phyloP scores from a whole-genome alignment of 768 basidiomycete species.

The Leucocoprinus leucothites region DNA sequence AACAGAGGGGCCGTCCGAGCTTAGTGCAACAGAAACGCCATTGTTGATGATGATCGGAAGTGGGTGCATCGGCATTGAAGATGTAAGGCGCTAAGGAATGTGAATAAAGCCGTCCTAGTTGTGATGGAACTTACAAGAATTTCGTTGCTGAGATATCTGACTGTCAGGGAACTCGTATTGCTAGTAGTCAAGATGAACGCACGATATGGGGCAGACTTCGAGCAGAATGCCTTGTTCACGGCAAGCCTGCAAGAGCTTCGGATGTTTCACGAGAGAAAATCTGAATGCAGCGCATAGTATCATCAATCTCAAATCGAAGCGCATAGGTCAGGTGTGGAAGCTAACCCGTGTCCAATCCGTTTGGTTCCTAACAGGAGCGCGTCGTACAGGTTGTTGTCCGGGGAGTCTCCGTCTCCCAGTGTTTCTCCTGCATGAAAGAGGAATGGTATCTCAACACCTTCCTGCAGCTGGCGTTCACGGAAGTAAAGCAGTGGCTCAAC shows the following conservation, averaged over 20 bases:
- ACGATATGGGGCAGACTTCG: constrained; percentile 84
- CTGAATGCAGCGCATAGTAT: constrained; percentile 27
- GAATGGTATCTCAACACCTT: constrained; percentile 67
- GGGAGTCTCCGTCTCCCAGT: constrained; percentile 68
- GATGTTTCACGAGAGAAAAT: constrained; percentile 74
- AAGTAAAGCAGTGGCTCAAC: constrained; percentile 59
- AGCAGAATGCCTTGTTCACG: constrained; percentile 59
- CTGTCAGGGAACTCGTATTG: background rate
- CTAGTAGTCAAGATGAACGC: constrained; percentile 20
- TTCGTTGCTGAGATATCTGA: constrained; percentile 50
- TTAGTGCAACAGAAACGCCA: constrained; percentile 67
- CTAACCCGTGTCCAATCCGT: constrained; percentile 78
- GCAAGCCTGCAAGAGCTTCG: constrained; percentile 66
- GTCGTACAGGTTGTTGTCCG: constrained; percentile 77
- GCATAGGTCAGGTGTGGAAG: background rate
- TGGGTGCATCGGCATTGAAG: constrained; percentile 80
- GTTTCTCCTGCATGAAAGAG: constrained; percentile 83
- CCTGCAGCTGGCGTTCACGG: constrained; percentile 50
- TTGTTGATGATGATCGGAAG: constrained; percentile 69
- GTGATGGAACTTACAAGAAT: constrained; percentile 44
- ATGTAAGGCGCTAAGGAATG: constrained; percentile 55
- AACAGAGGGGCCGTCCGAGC: constrained; percentile 72
- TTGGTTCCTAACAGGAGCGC: constrained; percentile 76
- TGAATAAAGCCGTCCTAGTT: too few species aligned
- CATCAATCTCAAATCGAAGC: background rate